Evolutionary conservation across 2,329 filamentous ascomycete species (phyloP).

Genomic region (Achaetomium macrosporum): DNA sequence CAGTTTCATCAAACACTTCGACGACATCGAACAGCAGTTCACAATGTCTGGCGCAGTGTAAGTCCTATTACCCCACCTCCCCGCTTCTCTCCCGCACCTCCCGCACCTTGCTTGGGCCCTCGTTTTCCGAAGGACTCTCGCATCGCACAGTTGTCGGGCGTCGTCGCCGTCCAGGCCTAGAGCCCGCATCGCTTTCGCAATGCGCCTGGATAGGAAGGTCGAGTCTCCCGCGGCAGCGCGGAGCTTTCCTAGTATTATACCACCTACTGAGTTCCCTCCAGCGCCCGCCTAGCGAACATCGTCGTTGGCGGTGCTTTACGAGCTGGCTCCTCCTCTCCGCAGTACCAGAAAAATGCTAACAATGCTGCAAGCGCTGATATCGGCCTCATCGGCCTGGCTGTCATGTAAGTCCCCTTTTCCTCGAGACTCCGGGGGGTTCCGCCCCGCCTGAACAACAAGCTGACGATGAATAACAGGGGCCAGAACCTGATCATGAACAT

Average conservation of each 20-base stretch:
- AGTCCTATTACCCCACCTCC: constrained; percentile 38
- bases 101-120: constrained; percentile 8
- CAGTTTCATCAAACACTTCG: background rate
- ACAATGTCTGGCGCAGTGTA: constrained; percentile 64
- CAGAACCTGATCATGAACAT: constrained; percentile 88
- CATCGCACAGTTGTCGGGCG: constrained; percentile 18
- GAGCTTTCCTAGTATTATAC: constrained; percentile 21
- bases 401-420: constrained; percentile 57
- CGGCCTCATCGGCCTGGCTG: constrained; percentile 86
- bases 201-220: background rate
- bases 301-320: constrained; percentile 58
- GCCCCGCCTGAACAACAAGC: background rate
- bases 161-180: constrained; percentile 3
- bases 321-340: constrained; percentile 27
- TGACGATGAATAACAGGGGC: constrained; percentile 41
- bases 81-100: background rate
- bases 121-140: background rate
- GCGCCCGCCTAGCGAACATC: constrained; percentile 69
- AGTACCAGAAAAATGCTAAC: constrained; percentile 48
- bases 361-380: constrained; percentile 68
- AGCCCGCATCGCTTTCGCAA: background rate
- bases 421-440: background rate
- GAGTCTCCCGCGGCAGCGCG: background rate
- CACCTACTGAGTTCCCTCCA: constrained; percentile 40
- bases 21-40: constrained; percentile 7